Evolutionary conservation across 768 basidiomycete species (phyloP).

Genomic region (Brasilioporus rufonigricans): DNA sequence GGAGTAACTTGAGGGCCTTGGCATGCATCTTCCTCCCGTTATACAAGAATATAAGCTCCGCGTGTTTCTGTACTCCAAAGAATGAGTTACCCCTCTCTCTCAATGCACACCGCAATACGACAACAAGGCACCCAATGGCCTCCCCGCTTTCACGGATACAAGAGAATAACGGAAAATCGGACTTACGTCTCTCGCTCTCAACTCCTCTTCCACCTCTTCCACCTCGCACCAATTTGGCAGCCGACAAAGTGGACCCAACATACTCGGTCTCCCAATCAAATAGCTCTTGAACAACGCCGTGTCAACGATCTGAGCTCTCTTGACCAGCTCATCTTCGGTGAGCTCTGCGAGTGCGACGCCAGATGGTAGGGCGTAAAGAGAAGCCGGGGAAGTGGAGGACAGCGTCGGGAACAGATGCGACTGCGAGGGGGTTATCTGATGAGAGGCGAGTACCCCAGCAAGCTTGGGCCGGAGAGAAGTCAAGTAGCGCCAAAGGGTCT

Average conservation of each 20-base stretch:
- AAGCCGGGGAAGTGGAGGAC: slow-evolving; percentile 67
- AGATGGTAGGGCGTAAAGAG: slow-evolving; percentile 72
- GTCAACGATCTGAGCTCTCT: slow-evolving; percentile 91
- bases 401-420: slow-evolving; percentile 67
- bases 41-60: slow-evolving; percentile 88
- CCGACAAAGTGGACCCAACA: slow-evolving; percentile 86
- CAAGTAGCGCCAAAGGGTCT: slow-evolving; percentile 84
- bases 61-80: slow-evolving; percentile 66
- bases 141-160: neutral
- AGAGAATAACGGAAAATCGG: neutral
- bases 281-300: slow-evolving; percentile 95
- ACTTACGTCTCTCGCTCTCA: slow-evolving; percentile 73
- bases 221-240: slow-evolving; percentile 98
- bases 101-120: no score
- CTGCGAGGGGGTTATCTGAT: slow-evolving; percentile 66
- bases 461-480: slow-evolving; percentile 89
- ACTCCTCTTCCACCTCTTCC: slow-evolving; percentile 84
- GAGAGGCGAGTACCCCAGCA: slow-evolving; percentile 65
- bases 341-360: slow-evolving; percentile 68
- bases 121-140: no score
- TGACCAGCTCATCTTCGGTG: slow-evolving; percentile 79
- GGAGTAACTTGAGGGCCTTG: slow-evolving; percentile 81
- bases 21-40: slow-evolving; percentile 94
- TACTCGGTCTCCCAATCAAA: slow-evolving; percentile 71
- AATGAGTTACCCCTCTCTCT: neutral